Percentiles rank a stretch among this genome's conserved stretches.
Conservation (phyloP, 1,284 basidiomycete genomes). For the Fomes fomentarius region DNA sequence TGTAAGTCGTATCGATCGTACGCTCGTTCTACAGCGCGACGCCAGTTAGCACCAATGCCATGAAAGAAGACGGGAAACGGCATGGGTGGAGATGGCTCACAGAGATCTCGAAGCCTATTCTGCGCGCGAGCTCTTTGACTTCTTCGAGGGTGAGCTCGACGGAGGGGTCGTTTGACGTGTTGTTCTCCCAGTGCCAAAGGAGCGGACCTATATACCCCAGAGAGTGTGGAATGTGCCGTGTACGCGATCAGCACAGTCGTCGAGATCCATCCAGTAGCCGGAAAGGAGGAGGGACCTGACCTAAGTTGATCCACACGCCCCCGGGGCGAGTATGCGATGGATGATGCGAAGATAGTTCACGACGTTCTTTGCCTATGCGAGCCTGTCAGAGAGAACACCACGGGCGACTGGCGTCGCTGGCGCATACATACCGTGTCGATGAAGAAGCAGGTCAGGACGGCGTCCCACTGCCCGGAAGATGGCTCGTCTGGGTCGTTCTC, state of each 20-base stretch:
- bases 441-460: slow-evolving; percentile 95
- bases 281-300: slow-evolving; percentile 11
- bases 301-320: slow-evolving; percentile 92
- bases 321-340: slow-evolving; percentile 79
- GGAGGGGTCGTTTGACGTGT: slow-evolving; percentile 75
- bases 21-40: slow-evolving; percentile 65
- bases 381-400: neutral
- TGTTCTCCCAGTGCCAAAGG: slow-evolving; percentile 97
- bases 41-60: too few relatives aligned
- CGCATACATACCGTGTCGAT: slow-evolving; percentile 84
- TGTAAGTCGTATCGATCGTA: slow-evolving; percentile 85
- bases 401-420: too few relatives aligned
- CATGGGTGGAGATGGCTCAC: slow-evolving; percentile 10
- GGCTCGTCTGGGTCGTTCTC: slow-evolving; percentile 51
- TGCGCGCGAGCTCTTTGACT: slow-evolving; percentile 74
- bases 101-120: slow-evolving; percentile 81
- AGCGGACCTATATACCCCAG: slow-evolving; percentile 71
- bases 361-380: slow-evolving; percentile 81
- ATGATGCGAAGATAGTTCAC: slow-evolving; percentile 89
- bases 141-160: slow-evolving; percentile 92
- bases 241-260: neutral
- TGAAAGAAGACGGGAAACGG: too few relatives aligned
- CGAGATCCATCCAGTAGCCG: neutral
- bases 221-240: neutral
- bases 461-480: slow-evolving; percentile 83